Evolutionary conservation across 371 early-diverging fungal species (phyloP), one percentile per base, ranked within the genome.

Genomic region (Rhizopus delemar): DNA sequence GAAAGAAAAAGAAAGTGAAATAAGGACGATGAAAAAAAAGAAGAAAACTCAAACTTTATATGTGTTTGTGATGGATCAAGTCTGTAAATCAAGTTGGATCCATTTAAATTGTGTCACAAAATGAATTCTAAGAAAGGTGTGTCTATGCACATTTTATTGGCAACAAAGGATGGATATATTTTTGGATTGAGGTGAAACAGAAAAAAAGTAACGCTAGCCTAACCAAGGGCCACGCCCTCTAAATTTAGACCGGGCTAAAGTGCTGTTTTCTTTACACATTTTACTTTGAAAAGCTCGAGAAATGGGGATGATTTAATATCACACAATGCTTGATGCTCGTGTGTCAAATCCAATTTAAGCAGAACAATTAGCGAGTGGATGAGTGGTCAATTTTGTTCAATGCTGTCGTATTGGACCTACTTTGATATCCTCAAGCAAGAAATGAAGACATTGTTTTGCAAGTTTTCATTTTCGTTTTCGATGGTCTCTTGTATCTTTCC

Each of bases 161-260:
- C 2, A 12, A 12, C 39, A 39, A 12, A 39, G 39, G 46, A 16
- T 45, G 7, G n/a, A 45, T 11, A 45, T 45, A 45, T 45, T 45
- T 45, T 45, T 45, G 46, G 46, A 45, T 45, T 45, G 16, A n/a
- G 46, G 46, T 57, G 49, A 34, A 51, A n/a, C 39, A 31, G 41
- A 8, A 12, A 3, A 48, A 51, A 49, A 38, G 43, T 12, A 51
- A 51, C 5, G 41, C 31, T 57, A 8, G 38, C 46, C 2, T 29
- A 46, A 9, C 34, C 33, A 8, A 57, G 39, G 11, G 39, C 8
- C 13, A 22, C 39, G 5, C 8, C 8, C 39, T 38, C 39, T 38
- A 38, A 11, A 11, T 38, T 8, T 38, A 38, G 39, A 38, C 13
- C 8, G 39, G 39, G 13, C 8, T 11, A 13, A 38, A 13, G 39